phyloP scores from a whole-genome alignment of 495 filamentous ascomycete genomes.

The Penicillium goetzii region DNA sequence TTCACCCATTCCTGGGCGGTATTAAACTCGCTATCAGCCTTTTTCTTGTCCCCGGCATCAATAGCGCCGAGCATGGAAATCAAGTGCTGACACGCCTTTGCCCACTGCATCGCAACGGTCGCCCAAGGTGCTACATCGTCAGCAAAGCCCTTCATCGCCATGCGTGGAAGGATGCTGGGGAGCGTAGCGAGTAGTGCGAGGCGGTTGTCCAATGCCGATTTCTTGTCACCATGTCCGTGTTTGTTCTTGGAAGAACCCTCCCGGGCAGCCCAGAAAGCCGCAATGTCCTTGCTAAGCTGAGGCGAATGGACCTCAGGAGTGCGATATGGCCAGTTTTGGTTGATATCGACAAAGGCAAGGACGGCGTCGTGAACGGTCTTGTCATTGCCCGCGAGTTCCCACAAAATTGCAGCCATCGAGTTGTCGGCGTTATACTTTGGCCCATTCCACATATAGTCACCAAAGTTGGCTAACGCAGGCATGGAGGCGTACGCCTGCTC shows the following conservation, averaged over 20 bases:
- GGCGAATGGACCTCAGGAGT: constrained; percentile 5
- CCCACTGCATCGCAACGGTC: constrained; percentile 22
- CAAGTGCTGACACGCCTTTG: constrained; percentile 21
- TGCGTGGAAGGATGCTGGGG: constrained; percentile 15
- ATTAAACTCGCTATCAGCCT: constrained; percentile 19
- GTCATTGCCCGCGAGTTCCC: constrained; percentile 18
- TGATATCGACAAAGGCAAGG: constrained; percentile 19
- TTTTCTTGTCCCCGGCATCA: constrained; percentile 9
- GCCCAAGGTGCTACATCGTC: constrained; percentile 23
- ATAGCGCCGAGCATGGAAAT: constrained; percentile 21
- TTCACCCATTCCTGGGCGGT: constrained; percentile 18
- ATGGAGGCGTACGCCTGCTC: constrained; percentile 21
- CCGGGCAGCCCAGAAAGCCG: constrained; percentile 17
- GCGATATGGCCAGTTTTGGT: constrained; percentile 27
- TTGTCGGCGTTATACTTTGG: constrained; percentile 14
- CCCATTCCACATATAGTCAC: constrained; percentile 24
- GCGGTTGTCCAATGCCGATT: constrained; percentile 4
- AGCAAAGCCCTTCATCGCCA: constrained; percentile 23
- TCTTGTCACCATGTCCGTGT: not conserved
- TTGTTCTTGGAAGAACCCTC: not conserved
- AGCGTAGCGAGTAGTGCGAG: constrained; percentile 14
- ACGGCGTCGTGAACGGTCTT: constrained; percentile 13
- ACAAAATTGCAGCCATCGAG: constrained; percentile 15
- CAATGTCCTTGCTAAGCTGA: constrained; percentile 17
- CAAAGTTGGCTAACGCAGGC: constrained; percentile 22